These are phyloP conservation scores for Cladosporium sphaerospermum DNA, from an alignment of 2,329 filamentous ascomycete genomes.

Conservation along the genomic window DNA sequence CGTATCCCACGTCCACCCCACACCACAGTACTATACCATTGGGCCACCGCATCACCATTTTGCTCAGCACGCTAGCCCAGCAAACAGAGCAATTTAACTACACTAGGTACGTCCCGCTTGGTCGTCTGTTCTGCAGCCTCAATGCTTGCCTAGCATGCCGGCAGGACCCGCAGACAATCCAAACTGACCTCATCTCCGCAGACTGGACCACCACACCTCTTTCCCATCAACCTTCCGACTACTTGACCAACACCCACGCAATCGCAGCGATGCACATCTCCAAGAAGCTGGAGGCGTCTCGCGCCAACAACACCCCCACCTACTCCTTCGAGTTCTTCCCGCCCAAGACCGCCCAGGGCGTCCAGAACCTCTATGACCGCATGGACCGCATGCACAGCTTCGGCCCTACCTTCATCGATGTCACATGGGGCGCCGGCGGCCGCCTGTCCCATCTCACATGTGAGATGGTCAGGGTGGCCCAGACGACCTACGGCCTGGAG, in stretches of 20 bases:
- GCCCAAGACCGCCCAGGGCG: conserved; percentile 93
- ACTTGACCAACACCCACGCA: neutral
- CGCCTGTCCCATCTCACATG: conserved; percentile 85
- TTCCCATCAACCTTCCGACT: neutral
- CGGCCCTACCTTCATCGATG: conserved; percentile 92
- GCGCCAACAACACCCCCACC: conserved; percentile 71
- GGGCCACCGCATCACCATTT: too few relatives aligned
- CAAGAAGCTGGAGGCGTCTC: conserved; percentile 78
- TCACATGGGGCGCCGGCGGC: conserved; percentile 96
- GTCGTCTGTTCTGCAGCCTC: neutral
- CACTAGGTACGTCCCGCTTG: neutral
- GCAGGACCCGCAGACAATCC: neutral
- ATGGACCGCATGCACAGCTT: conserved; percentile 98
- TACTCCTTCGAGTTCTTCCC: conserved; percentile 99
- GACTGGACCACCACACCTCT: neutral
- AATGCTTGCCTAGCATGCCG: neutral
- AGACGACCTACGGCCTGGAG: conserved; percentile 91
- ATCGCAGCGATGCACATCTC: conserved; percentile 75
- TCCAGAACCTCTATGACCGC: conserved; percentile 97
- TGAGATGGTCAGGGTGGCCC: conserved; percentile 95
- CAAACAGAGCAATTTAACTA: neutral
- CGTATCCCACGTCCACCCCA: neutral
- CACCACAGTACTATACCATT: neutral
- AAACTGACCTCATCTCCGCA: conserved; percentile 14
- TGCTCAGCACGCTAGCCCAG: too few relatives aligned